These are phyloP conservation scores for Acorus calamus DNA, from an alignment of 106 monocot genomes.

Conservation along the genomic window DNA sequence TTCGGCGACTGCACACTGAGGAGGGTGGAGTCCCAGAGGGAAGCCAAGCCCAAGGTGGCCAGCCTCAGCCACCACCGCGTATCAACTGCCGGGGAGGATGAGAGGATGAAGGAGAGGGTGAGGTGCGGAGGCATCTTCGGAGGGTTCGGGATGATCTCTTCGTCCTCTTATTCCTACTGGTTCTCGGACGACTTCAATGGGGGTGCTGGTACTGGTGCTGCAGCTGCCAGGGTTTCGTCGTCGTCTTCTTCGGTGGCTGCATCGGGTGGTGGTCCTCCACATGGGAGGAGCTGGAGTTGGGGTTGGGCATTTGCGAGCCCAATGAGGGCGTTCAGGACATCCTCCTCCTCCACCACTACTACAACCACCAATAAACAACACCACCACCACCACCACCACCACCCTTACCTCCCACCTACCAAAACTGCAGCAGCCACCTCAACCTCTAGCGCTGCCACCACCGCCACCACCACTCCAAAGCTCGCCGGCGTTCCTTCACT, in stretches of 20 bases:
- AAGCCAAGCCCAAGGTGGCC: conserved; percentile 18
- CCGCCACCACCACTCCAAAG: too few species aligned
- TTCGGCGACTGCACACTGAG: conserved; percentile 49
- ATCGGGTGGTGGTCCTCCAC: conserved; percentile 1
- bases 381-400: too few species aligned
- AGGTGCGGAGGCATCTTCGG: conserved; percentile 62
- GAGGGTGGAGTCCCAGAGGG: conserved; percentile 49
- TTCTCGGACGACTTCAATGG: conserved; percentile 10
- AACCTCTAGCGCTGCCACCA: too few species aligned
- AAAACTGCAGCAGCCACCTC: too few species aligned
- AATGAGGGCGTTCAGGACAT: conserved; percentile 51
- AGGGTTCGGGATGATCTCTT: conserved; percentile 35
- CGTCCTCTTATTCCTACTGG: conserved; percentile 26
- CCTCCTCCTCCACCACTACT: conserved; percentile 8
- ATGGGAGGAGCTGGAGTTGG: conserved; percentile 37
- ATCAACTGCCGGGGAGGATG: conserved; percentile 6
- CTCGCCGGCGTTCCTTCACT: too few species aligned
- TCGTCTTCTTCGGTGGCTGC: too few species aligned
- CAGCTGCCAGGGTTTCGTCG: too few species aligned
- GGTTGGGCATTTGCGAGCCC: conserved; percentile 69
- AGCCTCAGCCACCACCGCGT: conserved; percentile 9
- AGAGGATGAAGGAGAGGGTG: conserved; percentile 28
- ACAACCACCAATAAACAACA: too few species aligned
- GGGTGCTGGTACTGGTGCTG: neutral
- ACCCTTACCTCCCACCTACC: too few species aligned